Conservation (phyloP, 176 grass and related monocot genomes). For the Aegilops tauschii region DNA sequence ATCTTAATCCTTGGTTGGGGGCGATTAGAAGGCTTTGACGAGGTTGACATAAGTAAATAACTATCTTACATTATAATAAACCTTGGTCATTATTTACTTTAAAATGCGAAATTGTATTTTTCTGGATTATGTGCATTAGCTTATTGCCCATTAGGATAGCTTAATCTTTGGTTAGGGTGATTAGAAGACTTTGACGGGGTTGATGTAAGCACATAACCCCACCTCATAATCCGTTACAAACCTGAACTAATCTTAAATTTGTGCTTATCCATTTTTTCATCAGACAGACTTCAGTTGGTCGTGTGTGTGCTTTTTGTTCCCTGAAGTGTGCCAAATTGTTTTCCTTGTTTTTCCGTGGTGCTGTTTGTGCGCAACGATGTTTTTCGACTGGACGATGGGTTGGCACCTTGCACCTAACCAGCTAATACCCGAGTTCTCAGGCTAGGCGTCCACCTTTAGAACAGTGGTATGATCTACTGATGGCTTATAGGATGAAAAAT, state of each 20-base stretch:
- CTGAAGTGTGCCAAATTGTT: background rate
- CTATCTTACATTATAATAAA: background rate
- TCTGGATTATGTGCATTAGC: background rate
- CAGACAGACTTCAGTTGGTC: background rate
- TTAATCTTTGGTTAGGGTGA: background rate
- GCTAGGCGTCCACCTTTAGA: background rate
- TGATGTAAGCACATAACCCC: background rate
- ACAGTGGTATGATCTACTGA: background rate
- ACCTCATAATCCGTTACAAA: background rate
- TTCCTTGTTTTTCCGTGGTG: background rate
- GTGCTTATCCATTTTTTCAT: background rate
- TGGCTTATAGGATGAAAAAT: background rate
- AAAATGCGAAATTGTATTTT: background rate
- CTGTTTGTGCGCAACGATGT: background rate
- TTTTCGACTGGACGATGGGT: background rate
- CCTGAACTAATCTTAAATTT: background rate
- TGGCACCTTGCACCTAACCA: background rate
- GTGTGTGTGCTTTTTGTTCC: background rate
- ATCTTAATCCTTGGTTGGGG: background rate
- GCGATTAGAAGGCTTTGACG: background rate
- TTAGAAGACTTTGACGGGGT: background rate
- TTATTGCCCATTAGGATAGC: background rate
- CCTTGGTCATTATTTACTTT: background rate
- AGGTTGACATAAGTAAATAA: background rate
- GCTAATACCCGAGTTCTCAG: background rate